Base-by-base conservation (phyloP, 257 asterid genomes). In the Gentiana dahurica region DNA sequence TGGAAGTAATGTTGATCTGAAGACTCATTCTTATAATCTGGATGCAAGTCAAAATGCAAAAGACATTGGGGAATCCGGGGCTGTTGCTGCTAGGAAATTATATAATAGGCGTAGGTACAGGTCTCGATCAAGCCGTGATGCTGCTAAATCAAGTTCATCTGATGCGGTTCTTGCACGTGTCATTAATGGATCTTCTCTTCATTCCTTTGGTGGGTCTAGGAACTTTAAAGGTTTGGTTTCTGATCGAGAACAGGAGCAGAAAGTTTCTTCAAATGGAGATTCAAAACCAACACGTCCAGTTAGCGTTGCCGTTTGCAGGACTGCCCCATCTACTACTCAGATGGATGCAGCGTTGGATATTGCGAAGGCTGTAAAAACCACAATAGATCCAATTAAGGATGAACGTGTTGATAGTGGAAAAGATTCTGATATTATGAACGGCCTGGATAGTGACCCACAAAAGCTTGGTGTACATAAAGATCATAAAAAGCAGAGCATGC, bases 21-120 rank as follows among this genome's bases (percentile, higher is more conserved):
- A 81, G 4, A 89, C 77, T 61, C 74, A 74, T 70, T 73, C 77
- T 24, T 63, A 71, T 63, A 77, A 67, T 50, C 65, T 64, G 57
- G 84, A 64, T 63, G 81, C 63, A 60, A 69, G 60, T 62, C 76
- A 58, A 36, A 79, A 73, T 66, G 73, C 69, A 44, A 70, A 55
- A 64, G 85, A 75, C 64, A 70, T 68, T 61, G 82, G 77, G 38
- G 76, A 74, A 72, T 75, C 92, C 70, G 79, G 85, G 70, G 65
- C 82, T 51, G 73, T 81, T 64, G 62, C 71, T 46, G 57, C 79
- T 62, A 88, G 89, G 7, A 83, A 71, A 69, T 85, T 85, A 80
- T 85, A 95, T 37, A 85, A 89, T 64, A 79, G 58, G 73, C 84
- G 97, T 51, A 72, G 94, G 67, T 36, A 73, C 67, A 79, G 90